A percentile compares a stretch with the other conserved stretches of the same genome.
Evolutionary conservation across 2,329 filamentous ascomycete genomes (phyloP).

Genomic region (Coleophoma crateriformis): DNA sequence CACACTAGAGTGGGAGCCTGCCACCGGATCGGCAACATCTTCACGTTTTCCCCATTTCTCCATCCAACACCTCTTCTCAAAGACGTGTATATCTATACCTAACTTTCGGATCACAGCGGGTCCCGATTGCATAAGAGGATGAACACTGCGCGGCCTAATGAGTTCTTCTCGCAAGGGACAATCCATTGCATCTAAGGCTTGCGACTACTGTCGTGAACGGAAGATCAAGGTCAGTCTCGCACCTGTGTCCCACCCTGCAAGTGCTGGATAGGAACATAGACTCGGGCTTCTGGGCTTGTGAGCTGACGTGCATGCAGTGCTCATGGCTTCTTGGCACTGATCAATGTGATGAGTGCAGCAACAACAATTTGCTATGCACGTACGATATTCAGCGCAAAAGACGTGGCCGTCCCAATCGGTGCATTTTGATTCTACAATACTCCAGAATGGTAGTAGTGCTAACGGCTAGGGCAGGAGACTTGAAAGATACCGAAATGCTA

Average conservation of each 20-base stretch:
- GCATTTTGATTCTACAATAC: background rate
- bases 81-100: too few relatives aligned
- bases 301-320: background rate
- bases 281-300: background rate
- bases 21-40: too few relatives aligned
- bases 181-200: constrained; percentile 14
- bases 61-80: too few relatives aligned
- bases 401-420: constrained; percentile 17
- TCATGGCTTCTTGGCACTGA: background rate
- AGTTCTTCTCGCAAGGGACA: constrained; percentile 5
- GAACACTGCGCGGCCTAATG: background rate
- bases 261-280: too few relatives aligned
- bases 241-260: background rate
- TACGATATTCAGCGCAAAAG: constrained; percentile 16
- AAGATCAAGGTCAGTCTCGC: constrained; percentile 6
- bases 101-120: too few relatives aligned
- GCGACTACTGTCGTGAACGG: constrained; percentile 17
- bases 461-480: background rate
- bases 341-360: constrained; percentile 11
- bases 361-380: constrained; percentile 13
- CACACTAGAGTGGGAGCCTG: too few relatives aligned
- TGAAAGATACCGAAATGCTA: background rate
- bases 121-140: too few relatives aligned
- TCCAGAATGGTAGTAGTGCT: background rate
- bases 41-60: too few relatives aligned